Conservation (phyloP, 1,284 basidiomycete species). For the Peniophora sp. region DNA sequence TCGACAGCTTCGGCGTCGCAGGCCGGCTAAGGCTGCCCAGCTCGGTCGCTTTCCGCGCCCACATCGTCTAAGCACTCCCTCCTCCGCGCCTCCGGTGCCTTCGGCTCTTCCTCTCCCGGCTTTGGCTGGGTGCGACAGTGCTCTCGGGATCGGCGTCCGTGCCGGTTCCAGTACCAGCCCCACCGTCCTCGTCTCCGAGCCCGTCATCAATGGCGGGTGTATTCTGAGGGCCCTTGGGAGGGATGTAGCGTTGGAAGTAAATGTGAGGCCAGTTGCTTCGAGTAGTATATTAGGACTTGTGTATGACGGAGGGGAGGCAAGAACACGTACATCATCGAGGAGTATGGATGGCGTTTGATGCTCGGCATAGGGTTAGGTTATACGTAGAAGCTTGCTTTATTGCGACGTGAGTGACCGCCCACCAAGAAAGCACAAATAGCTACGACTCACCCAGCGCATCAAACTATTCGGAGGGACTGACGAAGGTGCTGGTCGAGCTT, state of each 20-base stretch:
- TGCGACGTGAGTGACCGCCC: constrained; percentile 10
- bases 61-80: constrained; percentile 51
- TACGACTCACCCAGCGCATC: constrained; percentile 74
- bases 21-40: too few species aligned
- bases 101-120: constrained; percentile 41
- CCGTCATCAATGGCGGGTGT: constrained; percentile 77
- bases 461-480: constrained; percentile 92
- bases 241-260: constrained; percentile 90
- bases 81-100: constrained; percentile 65
- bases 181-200: constrained; percentile 36
- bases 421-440: constrained; percentile 3
- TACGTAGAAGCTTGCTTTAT: constrained; percentile 75
- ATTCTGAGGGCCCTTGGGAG: constrained; percentile 96
- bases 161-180: constrained; percentile 32
- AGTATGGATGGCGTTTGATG: constrained; percentile 93
- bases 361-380: constrained; percentile 87
- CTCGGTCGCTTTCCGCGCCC: constrained; percentile 40
- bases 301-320: constrained; percentile 7
- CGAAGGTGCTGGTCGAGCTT: too few species aligned
- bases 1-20: too few species aligned
- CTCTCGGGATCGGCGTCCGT: constrained; percentile 61
- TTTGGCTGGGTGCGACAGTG: constrained; percentile 62
- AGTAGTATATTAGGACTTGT: constrained; percentile 11
- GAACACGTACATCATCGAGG: constrained; percentile 91
- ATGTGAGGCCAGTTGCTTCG: constrained; percentile 91